These are phyloP conservation scores for Colletotrichum scovillei DNA, from an alignment of 2,329 filamentous ascomycete genomes.

Conservation along the genomic window DNA sequence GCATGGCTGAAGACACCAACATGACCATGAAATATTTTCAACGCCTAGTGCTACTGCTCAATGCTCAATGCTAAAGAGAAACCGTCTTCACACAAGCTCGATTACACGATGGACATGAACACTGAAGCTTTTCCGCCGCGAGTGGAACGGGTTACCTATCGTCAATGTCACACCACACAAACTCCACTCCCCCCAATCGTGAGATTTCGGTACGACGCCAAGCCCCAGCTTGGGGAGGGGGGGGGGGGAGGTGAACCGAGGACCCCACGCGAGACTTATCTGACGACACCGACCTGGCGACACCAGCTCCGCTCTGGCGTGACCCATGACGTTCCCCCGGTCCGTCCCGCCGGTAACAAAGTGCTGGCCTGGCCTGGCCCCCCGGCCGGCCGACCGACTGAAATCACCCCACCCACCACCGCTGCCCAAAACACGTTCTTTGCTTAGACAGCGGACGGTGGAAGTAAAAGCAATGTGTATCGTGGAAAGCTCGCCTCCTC, in stretches of 20 bases:
- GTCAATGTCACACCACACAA: neutral
- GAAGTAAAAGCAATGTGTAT: no score
- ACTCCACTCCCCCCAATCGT: neutral
- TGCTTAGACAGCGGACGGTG: no score
- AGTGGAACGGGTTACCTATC: neutral
- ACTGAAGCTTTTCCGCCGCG: neutral
- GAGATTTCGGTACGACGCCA: neutral
- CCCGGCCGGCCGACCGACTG: neutral
- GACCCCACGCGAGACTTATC: neutral
- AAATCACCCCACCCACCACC: neutral
- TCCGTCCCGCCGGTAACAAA: constrained; percentile 12
- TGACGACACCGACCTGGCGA: neutral
- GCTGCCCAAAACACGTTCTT: neutral
- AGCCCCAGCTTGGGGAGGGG: neutral
- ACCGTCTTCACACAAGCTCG: neutral
- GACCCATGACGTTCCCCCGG: constrained; percentile 25
- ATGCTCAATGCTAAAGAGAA: neutral
- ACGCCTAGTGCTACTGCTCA: neutral
- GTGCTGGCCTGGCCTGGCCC: no score
- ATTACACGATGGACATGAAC: neutral
- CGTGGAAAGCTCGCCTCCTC: neutral
- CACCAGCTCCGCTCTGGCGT: constrained; percentile 18
- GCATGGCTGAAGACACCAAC: neutral
- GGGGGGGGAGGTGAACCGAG: neutral
- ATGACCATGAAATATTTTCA: neutral